Evolutionary conservation across 768 basidiomycete species (phyloP), one percentile per base, ranked within the genome.

Genomic region (Pholiota conissans): DNA sequence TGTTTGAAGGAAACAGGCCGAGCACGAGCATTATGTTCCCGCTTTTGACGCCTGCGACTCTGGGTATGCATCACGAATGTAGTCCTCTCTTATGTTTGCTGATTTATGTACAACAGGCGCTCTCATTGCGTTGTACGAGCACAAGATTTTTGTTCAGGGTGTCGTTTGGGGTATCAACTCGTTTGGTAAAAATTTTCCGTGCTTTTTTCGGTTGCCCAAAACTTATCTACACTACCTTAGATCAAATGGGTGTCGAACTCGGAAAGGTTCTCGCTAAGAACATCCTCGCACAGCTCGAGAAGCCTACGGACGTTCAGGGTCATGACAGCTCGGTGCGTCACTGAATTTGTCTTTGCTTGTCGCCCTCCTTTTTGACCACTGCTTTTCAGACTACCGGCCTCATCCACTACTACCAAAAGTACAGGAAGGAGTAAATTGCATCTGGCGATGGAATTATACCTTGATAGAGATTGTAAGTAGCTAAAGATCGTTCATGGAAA

Each of bases 201-300:
- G 2, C 5, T 35, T 34, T 39, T 35, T 1, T 7, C 0, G 9
- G n/a, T 29, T 54, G 16, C 28, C 27, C 27, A 22, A 34, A 14
- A 16, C 9, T 16, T 30, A 16, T 10, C 45, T 5, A n/a, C 6
- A 7, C 26, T 37, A 49, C 42, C n/a, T 14, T 66, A 93, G 93
- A 98, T 73, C 97, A 98, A 86, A 97, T 98, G 95, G 97, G 97
- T 71, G 96, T 98, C 63, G 96, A 98, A 73, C 89, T 98, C 54
- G 95, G 95, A 56, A 98, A 98, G 73, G 91, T 95, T 4, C 84
- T 99, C 42, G 97, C 97, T 1, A 98, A 98, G 85, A 90, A 89
- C 65, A 98, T 99, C 66, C 81, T 98, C 50, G 82, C 85, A 2
- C 95, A 97, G 73, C 86, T 98, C 45, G 85, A 77, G n/a, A 83